Percentiles rank a stretch among this genome's conserved stretches.
These are phyloP conservation scores for Neurospora crassa DNA, from an alignment of 2,329 filamentous ascomycete genomes.

Conservation along the genomic window DNA sequence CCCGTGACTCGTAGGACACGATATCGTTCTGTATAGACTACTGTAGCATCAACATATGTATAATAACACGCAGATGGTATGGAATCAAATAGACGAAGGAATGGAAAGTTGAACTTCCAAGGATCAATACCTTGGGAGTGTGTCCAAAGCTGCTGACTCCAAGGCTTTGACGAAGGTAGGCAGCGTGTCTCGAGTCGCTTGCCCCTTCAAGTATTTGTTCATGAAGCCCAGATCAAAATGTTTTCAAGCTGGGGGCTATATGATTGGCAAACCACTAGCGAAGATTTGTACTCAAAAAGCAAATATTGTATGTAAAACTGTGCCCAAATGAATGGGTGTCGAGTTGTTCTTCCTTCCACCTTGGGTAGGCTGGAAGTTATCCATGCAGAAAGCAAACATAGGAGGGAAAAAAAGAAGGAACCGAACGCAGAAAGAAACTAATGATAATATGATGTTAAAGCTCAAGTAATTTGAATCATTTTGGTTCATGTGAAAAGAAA, in stretches of 20 bases:
- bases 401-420: background rate
- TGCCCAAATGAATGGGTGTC: too few species aligned
- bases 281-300: background rate
- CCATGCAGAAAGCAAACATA: background rate
- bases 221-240: background rate
- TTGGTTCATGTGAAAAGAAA: background rate
- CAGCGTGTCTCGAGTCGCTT: background rate
- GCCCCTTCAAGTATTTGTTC: conserved; percentile 14
- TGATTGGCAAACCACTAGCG: background rate
- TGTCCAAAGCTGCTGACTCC: background rate
- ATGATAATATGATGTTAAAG: background rate
- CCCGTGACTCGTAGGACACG: background rate
- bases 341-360: background rate
- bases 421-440: background rate
- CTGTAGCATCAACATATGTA: background rate
- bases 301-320: too few species aligned
- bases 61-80: background rate
- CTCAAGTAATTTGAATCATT: background rate
- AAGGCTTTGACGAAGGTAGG: background rate
- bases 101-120: background rate
- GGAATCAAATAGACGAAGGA: background rate
- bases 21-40: background rate
- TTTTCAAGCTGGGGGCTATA: background rate
- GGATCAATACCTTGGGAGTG: background rate
- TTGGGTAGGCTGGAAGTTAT: background rate